Evolutionary conservation across 108 stramenopile genomes (phyloP).

Genomic region (Nitzschia putrida): DNA sequence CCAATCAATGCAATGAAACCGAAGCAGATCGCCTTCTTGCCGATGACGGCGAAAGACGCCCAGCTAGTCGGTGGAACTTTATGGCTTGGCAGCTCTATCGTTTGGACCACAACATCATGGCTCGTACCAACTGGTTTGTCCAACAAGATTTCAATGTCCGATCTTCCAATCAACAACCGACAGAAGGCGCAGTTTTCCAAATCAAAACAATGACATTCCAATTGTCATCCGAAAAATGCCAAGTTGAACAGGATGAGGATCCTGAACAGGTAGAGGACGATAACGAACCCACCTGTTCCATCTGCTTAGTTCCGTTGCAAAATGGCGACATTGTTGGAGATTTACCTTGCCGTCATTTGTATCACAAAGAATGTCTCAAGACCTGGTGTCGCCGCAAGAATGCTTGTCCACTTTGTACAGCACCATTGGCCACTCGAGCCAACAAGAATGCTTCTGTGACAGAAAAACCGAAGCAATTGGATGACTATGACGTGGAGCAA

Average conservation of each 20-base stretch:
- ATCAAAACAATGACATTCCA: constrained; percentile 25
- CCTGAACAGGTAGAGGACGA: not conserved
- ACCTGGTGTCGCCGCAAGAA: constrained; percentile 68
- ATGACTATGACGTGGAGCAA: too few relatives aligned
- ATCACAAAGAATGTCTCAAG: constrained; percentile 73
- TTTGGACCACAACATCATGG: constrained; percentile 28
- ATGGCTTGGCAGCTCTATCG: constrained; percentile 18
- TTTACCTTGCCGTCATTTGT: constrained; percentile 63
- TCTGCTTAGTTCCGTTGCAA: constrained; percentile 64
- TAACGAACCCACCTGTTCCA: constrained; percentile 51
- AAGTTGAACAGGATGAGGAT: not conserved
- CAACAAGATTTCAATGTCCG: constrained; percentile 21
- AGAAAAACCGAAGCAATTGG: too few relatives aligned
- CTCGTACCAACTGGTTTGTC: constrained; percentile 27
- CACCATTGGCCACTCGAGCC: constrained; percentile 7
- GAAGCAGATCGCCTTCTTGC: constrained; percentile 8
- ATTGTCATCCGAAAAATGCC: too few relatives aligned
- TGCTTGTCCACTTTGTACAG: constrained; percentile 71
- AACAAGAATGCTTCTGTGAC: constrained; percentile 7
- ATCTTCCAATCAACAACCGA: not conserved
- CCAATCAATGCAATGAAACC: not conserved
- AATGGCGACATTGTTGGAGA: constrained; percentile 81
- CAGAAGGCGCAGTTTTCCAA: constrained; percentile 7
- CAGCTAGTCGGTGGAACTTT: not conserved
- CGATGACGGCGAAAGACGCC: not conserved